Base-by-base conservation (phyloP, 345 rosid species). In the Combretum micranthum region DNA sequence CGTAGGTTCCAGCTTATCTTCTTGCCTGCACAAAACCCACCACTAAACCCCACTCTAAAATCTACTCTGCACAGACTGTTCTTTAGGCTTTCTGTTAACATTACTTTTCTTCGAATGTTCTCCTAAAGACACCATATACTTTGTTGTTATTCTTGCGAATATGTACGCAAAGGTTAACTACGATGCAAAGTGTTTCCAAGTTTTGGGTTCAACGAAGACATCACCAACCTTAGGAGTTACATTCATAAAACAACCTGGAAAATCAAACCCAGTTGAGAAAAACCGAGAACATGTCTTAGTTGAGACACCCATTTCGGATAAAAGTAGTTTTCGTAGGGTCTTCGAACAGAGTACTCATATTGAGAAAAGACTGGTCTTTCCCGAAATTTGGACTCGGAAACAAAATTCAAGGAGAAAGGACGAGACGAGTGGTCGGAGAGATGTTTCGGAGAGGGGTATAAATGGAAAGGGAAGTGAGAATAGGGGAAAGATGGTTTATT, bases 161-260 rank as follows among this genome's bases (percentile, higher is more conserved):
- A 90, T 88, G 95, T 77, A 73, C 53, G 63, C 69, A 59, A 88
- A 84, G 60, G 69, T 82, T 55, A 86, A 75, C 57, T 61, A 72
- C 17, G 84, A 81, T 55, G 70, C 75, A 51, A 56, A 62, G 67
- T 67, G 76, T 71, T 81, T 84, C 72, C 73, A 59, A 16, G 15
- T 74, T 50, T 67, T 79, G 13, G 73, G 73, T 53, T 79, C 85
- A 8, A 37, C 78, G 1, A 75, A 75, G 52, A 67, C 84, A 17
- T 50, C 80, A 12, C 67, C 78, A 44, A 51, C 62, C 53, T 50
- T 75, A 68, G 59, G 52, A 21, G 26, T 75, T 84, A 6, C 71
- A 67, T 45, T 75, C 78, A 21, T 75, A 73, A 3, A 68, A 61
- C 16, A 21, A 14, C 80, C 79, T 42, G 49, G 45, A 5, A 77